A percentile compares a stretch with the other conserved stretches of the same genome.
Evolutionary conservation across 1,284 basidiomycete genomes (phyloP).

Genomic region (Ganoderma resinaceum): DNA sequence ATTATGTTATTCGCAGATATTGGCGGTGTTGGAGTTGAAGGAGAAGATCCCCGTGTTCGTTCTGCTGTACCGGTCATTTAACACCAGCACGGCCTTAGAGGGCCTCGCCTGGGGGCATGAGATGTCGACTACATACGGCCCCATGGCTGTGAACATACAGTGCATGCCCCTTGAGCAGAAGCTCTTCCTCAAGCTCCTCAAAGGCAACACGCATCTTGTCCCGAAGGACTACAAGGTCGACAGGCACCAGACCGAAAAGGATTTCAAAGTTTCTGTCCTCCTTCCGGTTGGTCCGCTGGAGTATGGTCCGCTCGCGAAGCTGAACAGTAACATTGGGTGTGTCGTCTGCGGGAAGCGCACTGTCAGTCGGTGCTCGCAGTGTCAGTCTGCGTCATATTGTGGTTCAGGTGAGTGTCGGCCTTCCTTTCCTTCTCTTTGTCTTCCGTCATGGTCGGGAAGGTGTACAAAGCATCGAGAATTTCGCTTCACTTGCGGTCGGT

Average conservation of each 20-base stretch:
- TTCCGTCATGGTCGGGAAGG: neutral
- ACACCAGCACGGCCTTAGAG: slow-evolving; percentile 27
- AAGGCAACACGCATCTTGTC: neutral
- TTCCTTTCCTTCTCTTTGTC: neutral
- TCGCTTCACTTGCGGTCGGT: too few relatives aligned
- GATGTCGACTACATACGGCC: slow-evolving; percentile 4
- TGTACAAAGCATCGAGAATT: too few relatives aligned
- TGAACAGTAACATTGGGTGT: slow-evolving; percentile 46
- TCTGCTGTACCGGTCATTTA: slow-evolving; percentile 37
- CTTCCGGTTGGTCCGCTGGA: slow-evolving; percentile 47
- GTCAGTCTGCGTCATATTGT: slow-evolving; percentile 48
- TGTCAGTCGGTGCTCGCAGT: slow-evolving; percentile 44
- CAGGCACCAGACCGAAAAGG: slow-evolving; percentile 30
- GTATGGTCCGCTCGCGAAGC: slow-evolving; percentile 45
- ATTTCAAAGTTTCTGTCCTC: slow-evolving; percentile 44
- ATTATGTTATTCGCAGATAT: slow-evolving; percentile 34
- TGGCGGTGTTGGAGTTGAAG: slow-evolving; percentile 39
- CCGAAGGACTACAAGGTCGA: slow-evolving; percentile 37
- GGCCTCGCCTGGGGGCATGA: slow-evolving; percentile 27
- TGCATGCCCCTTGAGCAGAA: slow-evolving; percentile 35
- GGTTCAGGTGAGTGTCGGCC: slow-evolving; percentile 34
- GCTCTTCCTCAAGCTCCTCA: slow-evolving; percentile 1
- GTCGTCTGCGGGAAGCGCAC: slow-evolving; percentile 46
- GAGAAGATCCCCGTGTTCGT: slow-evolving; percentile 41
- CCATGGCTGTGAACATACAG: slow-evolving; percentile 42